Evolutionary conservation across 1,139 yeast species (phyloP).

Genomic region (Debaryomycetaceae sp.): DNA sequence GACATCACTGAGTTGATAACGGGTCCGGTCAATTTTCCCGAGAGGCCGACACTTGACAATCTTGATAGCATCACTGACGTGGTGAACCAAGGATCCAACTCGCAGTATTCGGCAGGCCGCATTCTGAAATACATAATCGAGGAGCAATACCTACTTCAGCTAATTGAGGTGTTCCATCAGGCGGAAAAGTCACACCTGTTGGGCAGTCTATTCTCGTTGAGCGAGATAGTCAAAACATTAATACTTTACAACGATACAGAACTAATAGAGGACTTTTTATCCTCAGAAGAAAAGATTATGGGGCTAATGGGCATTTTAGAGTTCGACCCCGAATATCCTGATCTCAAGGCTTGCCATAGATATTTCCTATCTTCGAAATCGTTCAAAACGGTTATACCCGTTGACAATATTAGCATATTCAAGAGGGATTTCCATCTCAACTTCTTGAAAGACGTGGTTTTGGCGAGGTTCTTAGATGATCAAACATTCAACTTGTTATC

Average conservation of each 20-base stretch:
- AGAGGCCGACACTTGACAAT: slow-evolving; percentile 46
- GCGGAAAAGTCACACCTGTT: slow-evolving; percentile 55
- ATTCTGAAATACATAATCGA: slow-evolving; percentile 51
- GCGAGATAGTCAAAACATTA: slow-evolving; percentile 68
- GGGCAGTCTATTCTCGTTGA: slow-evolving; percentile 56
- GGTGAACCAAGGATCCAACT: slow-evolving; percentile 55
- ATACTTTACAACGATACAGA: slow-evolving; percentile 69
- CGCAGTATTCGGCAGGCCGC: slow-evolving; percentile 52
- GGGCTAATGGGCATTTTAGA: slow-evolving; percentile 83
- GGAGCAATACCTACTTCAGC: slow-evolving; percentile 48
- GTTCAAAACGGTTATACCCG: slow-evolving; percentile 72
- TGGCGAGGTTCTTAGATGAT: slow-evolving; percentile 81
- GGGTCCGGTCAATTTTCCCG: slow-evolving; percentile 75
- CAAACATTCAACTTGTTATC: slow-evolving; percentile 63
- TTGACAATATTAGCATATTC: slow-evolving; percentile 47
- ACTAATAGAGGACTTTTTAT: slow-evolving; percentile 63
- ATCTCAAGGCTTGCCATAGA: slow-evolving; percentile 75
- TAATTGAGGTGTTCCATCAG: slow-evolving; percentile 50
- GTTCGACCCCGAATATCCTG: slow-evolving; percentile 85
- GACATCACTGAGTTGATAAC: slow-evolving; percentile 76
- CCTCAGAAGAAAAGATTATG: slow-evolving; percentile 52
- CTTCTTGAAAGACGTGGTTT: slow-evolving; percentile 79
- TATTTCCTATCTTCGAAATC: slow-evolving; percentile 56
- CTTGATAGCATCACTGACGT: slow-evolving; percentile 50
- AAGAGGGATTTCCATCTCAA: slow-evolving; percentile 74